Base-by-base conservation (phyloP, 2,329 filamentous ascomycete genomes). In the Fusarium goolgardi region DNA sequence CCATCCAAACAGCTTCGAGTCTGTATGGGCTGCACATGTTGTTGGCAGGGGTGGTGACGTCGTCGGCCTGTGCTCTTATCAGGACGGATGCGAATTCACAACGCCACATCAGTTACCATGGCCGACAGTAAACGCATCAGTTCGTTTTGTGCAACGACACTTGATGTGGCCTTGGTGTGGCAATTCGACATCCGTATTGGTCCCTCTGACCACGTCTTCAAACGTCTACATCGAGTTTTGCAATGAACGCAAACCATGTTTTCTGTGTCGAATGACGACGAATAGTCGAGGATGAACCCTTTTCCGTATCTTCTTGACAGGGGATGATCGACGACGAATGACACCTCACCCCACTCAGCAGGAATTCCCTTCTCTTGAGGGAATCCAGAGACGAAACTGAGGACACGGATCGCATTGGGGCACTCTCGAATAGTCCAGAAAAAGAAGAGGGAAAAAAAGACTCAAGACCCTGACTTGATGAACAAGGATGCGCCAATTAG, bases 301-400 rank as follows among this genome's bases (percentile, higher is more conserved):
- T 44, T 55, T 63, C 34, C 31, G 50, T 49, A 63, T 67, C 55
- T 49, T 67, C 53, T 59, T 54, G 63, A 63, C 53, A 61, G 59
- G 55, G 54, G 51, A 72, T 66, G 70, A 72, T 69, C 59, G 55
- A 69, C 64, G 39, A 72, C 45, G 34, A 51, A 67, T 71, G 65
- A 59, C 53, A 70, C 65, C 49, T 47, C 54, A 55, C 53, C 52
- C 57, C 55, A 56, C 63, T 34, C 50, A 45, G 50, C 55, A 45
- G 50, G 53, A 70, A 70, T 63, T 59, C 64, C 61, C 53, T 43
- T 54, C 25, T 45, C 21, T 59, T 35, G 29, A 34, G 45, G 45
- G 46, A 59, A 51, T 60, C 54, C 23, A 67, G 47, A 57, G 52
- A 59, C 55, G 57, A 65, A 61, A 31, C 52, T 35, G 41, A 63